Evolutionary conservation across 2,329 filamentous ascomycete species (phyloP).

Genomic region (Bipolaris bicolor): DNA sequence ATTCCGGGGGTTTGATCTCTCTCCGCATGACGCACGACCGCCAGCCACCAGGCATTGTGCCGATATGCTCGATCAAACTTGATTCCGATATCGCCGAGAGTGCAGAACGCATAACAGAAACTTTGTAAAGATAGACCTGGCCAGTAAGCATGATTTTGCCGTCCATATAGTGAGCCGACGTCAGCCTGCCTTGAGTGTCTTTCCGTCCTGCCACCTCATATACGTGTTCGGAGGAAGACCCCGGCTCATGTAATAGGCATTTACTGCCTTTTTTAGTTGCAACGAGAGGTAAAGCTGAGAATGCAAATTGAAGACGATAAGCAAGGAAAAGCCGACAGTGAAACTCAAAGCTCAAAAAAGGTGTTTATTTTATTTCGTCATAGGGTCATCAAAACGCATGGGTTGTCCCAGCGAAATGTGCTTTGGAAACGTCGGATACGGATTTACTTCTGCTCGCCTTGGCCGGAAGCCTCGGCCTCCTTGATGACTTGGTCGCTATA

Average conservation of each 20-base stretch:
- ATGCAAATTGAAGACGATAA: not conserved
- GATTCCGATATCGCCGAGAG: not conserved
- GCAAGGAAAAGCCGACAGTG: not conserved
- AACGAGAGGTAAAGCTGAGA: not conserved
- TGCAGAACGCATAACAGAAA: not conserved
- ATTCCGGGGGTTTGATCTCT: not conserved
- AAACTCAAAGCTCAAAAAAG: not conserved
- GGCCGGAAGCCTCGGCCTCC: slow-evolving; percentile 65
- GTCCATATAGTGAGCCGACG: not conserved
- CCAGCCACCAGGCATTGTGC: slow-evolving; percentile 2
- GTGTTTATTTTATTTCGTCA: slow-evolving; percentile 13
- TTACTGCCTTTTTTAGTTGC: not conserved
- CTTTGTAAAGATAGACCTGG: not conserved
- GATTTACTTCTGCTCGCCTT: slow-evolving; percentile 63
- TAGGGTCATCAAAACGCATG: slow-evolving; percentile 4
- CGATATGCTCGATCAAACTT: not conserved
- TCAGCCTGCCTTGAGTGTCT: not conserved
- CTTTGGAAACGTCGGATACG: not conserved
- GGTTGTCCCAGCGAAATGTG: slow-evolving; percentile 2
- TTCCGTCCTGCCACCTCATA: not conserved
- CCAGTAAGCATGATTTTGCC: not conserved
- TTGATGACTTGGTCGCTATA: slow-evolving; percentile 77
- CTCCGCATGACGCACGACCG: slow-evolving; percentile 4
- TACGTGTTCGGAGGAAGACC: not conserved
- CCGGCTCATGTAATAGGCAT: not conserved